Base-by-base conservation (phyloP, 1,139 yeast genomes). In the Kodamaea suecica region DNA sequence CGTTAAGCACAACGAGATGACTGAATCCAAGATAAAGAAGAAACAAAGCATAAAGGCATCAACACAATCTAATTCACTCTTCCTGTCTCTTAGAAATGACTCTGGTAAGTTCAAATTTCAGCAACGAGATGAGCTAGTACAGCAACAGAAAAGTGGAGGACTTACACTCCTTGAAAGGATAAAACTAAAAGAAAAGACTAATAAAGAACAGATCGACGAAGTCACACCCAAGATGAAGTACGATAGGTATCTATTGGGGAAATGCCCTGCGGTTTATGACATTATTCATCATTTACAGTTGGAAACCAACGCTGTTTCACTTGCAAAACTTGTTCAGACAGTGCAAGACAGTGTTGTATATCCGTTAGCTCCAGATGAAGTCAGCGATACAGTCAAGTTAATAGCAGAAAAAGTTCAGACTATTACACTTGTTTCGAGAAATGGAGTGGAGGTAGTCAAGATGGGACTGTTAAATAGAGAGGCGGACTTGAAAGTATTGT, bases 161-260 rank as follows among this genome's bases (percentile, higher is more conserved):
- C 42, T 70, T 8, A 57, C 73, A 1, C 47, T 73, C 5, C 46
- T 73, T 3, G 76, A 73, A 38, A 47, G 78, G 33, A 45, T 44
- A 24, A 41, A 36, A 20, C 41, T 45, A 17, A 47, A 47, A 30
- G 50, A 48, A 26, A 42, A 40, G 33, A 29, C 33, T 11, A 37
- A 33, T 25, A 39, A 40, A 15, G 42, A 42, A 17, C 37, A 34
- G 20, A 25, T 21, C 4, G 35, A 23, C 3, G 13, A 27, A 7
- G 38, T 31, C 16, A 41, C 65, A 1, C 67, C 70, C 2, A 66
- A 70, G 41, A 39, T 49, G 17, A 61, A 62, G 31, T 62, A 72
- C 40, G 47, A 63, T 4, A 44, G 51, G 16, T 72, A 62, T 41
- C 47, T 78, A 9, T 46, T 54, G 4, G 66, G 71, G 4, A 78